Percentiles rank a stretch among this genome's conserved stretches.
Evolutionary conservation across 371 early-diverging fungal genomes (phyloP).

Genomic region (Blakeslea trispora): DNA sequence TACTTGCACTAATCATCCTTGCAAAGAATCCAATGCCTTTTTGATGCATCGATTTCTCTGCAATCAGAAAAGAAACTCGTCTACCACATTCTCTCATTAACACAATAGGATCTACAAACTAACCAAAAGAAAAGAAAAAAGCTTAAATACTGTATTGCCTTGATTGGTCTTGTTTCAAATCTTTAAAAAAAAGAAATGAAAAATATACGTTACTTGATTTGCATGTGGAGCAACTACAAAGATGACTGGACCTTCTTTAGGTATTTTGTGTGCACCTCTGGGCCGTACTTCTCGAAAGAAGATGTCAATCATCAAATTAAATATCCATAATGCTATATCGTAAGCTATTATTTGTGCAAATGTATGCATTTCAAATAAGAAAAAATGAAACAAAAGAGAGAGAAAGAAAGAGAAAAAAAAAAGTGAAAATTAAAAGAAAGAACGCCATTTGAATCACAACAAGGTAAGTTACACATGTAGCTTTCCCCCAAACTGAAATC

Average conservation of each 20-base stretch:
- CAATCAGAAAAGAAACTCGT: slow-evolving; percentile 79
- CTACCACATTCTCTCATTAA: slow-evolving; percentile 76
- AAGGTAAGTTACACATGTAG: background rate
- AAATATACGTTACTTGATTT: slow-evolving; percentile 70
- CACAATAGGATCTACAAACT: slow-evolving; percentile 91
- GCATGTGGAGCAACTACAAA: slow-evolving; percentile 95
- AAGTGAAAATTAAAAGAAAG: slow-evolving; percentile 1
- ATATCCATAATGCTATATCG: slow-evolving; percentile 57
- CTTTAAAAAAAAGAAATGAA: too few species aligned
- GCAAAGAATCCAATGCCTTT: slow-evolving; percentile 80
- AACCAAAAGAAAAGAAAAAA: too few species aligned
- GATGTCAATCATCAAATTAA: slow-evolving; percentile 62
- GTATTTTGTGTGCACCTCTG: slow-evolving; percentile 85
- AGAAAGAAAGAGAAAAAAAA: slow-evolving; percentile 4
- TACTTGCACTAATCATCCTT: slow-evolving; percentile 66
- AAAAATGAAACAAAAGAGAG: slow-evolving; percentile 6
- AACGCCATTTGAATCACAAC: background rate
- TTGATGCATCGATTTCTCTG: slow-evolving; percentile 85
- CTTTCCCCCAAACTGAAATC: background rate
- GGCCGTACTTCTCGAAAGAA: slow-evolving; percentile 87
- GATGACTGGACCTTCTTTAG: slow-evolving; percentile 82
- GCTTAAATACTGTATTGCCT: background rate
- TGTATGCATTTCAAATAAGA: slow-evolving; percentile 4
- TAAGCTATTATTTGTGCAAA: slow-evolving; percentile 27
- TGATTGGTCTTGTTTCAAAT: background rate